Percentiles rank a stretch among this genome's conserved stretches.
These are phyloP conservation scores for Alisma plantagoaquatica DNA, from an alignment of 106 monocot species.

Conservation along the genomic window DNA sequence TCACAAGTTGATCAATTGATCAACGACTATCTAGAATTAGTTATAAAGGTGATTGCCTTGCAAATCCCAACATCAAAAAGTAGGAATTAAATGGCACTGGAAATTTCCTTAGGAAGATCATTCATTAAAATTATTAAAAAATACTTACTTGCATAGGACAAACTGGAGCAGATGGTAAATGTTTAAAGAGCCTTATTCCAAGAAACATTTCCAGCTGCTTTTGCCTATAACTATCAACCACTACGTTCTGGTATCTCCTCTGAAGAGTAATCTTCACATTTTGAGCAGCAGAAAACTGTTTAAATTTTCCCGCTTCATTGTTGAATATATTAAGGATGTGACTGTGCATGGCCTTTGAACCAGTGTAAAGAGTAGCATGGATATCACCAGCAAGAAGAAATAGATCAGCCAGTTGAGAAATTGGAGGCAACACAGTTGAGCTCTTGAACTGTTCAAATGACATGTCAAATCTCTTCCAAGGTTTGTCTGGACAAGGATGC, in stretches of 20 bases:
- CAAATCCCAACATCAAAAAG: too few species aligned
- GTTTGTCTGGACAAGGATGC: slow-evolving; percentile 67
- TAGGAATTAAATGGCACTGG: too few species aligned
- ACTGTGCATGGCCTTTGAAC: slow-evolving; percentile 99
- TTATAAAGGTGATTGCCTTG: too few species aligned
- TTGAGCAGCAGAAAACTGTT: slow-evolving; percentile 84
- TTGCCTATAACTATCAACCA: slow-evolving; percentile 84
- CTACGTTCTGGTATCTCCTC: slow-evolving; percentile 74
- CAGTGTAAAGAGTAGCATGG: slow-evolving; percentile 97
- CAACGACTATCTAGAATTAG: too few species aligned
- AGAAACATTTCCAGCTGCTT: slow-evolving; percentile 99
- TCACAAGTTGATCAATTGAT: too few species aligned
- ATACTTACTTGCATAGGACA: slow-evolving; percentile 71
- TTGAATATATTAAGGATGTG: slow-evolving; percentile 96
- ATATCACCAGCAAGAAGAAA: slow-evolving; percentile 97
- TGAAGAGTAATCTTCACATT: slow-evolving; percentile 85
- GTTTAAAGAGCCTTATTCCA: slow-evolving; percentile 91
- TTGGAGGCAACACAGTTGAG: slow-evolving; percentile 59
- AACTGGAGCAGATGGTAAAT: slow-evolving; percentile 84
- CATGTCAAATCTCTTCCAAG: slow-evolving; percentile 99
- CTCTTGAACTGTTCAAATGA: slow-evolving; percentile 86
- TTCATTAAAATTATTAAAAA: too few species aligned
- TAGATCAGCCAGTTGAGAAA: slow-evolving; percentile 84
- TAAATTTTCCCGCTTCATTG: slow-evolving; percentile 83
- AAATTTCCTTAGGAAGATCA: too few species aligned